These are phyloP conservation scores for Funneliformis mosseae DNA, from an alignment of 192 early-diverging fungal species.

Conservation along the genomic window DNA sequence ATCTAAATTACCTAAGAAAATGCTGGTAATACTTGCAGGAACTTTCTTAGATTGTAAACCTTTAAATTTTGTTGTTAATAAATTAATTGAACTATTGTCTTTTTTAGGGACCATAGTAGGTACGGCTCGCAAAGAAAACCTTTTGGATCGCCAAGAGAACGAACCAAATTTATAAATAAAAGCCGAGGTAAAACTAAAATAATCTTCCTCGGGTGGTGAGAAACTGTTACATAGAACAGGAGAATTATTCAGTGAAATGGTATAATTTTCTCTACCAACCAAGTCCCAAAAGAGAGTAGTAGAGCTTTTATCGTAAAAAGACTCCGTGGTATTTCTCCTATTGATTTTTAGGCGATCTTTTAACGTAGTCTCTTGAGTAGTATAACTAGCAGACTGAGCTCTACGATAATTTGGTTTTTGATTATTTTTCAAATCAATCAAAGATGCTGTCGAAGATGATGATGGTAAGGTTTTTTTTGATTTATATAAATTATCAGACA, in stretches of 20 bases:
- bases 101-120: slow-evolving; percentile 27
- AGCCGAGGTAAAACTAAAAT: not conserved
- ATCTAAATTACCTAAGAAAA: slow-evolving; percentile 14
- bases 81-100: slow-evolving; percentile 9
- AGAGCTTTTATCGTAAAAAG: not conserved
- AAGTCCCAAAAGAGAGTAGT: slow-evolving; percentile 26
- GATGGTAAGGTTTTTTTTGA: not conserved
- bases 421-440: not conserved
- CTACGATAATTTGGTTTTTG: not conserved
- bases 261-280: slow-evolving; percentile 31
- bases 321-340: not conserved
- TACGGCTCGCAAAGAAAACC: not conserved
- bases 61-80: slow-evolving; percentile 31
- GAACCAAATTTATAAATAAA: slow-evolving; percentile 10
- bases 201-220: not conserved
- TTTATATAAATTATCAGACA: not conserved
- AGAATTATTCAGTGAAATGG: slow-evolving; percentile 32
- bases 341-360: not conserved
- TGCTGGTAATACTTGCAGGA: slow-evolving; percentile 1
- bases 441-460: not conserved
- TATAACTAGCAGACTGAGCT: not conserved
- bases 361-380: not conserved
- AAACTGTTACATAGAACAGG: slow-evolving; percentile 30
- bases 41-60: not conserved
- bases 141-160: slow-evolving; percentile 10